Base-by-base conservation (phyloP, 1,284 basidiomycete genomes). In the Trichosporon sp. region DNA sequence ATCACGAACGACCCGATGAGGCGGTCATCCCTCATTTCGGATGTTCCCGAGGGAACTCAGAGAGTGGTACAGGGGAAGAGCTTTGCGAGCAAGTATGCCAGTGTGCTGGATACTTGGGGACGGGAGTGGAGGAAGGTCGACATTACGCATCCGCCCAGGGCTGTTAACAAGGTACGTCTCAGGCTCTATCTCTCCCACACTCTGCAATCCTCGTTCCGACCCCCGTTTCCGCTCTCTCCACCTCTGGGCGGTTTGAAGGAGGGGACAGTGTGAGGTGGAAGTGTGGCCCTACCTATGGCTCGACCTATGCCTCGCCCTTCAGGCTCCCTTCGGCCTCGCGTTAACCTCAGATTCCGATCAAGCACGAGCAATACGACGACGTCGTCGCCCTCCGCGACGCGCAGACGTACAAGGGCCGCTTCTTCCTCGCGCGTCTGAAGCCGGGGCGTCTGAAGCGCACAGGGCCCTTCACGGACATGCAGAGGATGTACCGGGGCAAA, bases 391-490 rank as follows among this genome's bases (percentile, higher is more conserved):
- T 63, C 14, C 12, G 11, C 2, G 59, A 63, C 59, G 31, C 7
- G 12, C 59, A 63, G 59, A 12, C 12, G 31, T 35, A 10, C 16
- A 10, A 12, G 10, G 59, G 32, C 14, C 12, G 6, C 2, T 12
- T n/a, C 59, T 35, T 63, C 31, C 14, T n/a, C 4, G 59, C 32
- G 6, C 59, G 59, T 5, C 59, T 63, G 12, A 63, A 63, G 59
- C 59, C 12, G 14, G 59, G 59, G 31, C 31, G 12, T 4, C 59
- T 14, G 11, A 4, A 1, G 32, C 59, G 59, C 59, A 16, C 32
- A 32, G 59, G 59, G 4, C 59, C 59, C 3, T 63, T 63, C 59
- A 63, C 59, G 1, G 59, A 63, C 32, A 63, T 63, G 59, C 59
- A 63, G 59, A 14, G 59, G 2, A 32, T 16, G 59, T 63, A 35